Evolutionary conservation across 129 eudicot genomes (phyloP).

Genomic region (Silybum marianum): DNA sequence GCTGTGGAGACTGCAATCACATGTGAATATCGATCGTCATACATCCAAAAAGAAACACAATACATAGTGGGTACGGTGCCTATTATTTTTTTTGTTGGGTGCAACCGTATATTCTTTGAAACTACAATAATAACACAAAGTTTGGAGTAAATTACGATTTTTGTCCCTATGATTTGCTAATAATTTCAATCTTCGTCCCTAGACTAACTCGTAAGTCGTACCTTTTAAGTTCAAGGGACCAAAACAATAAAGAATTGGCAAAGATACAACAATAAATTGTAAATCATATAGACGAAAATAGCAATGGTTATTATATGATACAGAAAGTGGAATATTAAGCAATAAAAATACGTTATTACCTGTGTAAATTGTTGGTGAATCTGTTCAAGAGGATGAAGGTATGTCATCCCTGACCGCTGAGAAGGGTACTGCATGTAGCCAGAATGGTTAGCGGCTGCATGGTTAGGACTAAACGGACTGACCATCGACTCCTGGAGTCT

Average conservation of each 20-base stretch:
- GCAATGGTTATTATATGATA: too few species aligned
- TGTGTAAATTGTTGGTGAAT: conserved; percentile 67
- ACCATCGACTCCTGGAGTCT: conserved; percentile 68
- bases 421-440: conserved; percentile 68
- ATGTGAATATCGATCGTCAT: conserved; percentile 8
- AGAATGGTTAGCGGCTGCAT: conserved; percentile 36
- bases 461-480: conserved; percentile 53
- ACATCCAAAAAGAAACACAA: conserved; percentile 27
- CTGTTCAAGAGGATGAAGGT: conserved; percentile 82
- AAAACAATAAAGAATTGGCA: too few species aligned
- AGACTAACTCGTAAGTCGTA: too few species aligned
- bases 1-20: conserved; percentile 63
- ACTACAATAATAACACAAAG: neutral
- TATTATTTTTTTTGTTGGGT: neutral
- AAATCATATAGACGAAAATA: too few species aligned
- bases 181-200: too few species aligned
- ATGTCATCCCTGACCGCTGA: conserved; percentile 74
- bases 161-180: too few species aligned
- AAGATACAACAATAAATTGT: too few species aligned
- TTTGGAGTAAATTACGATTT: too few species aligned
- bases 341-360: conserved; percentile 39
- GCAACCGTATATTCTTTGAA: neutral
- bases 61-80: neutral
- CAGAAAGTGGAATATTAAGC: neutral
- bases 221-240: too few species aligned